Conservation (phyloP, 2,329 filamentous ascomycete species). For the Beauveria sp. region DNA sequence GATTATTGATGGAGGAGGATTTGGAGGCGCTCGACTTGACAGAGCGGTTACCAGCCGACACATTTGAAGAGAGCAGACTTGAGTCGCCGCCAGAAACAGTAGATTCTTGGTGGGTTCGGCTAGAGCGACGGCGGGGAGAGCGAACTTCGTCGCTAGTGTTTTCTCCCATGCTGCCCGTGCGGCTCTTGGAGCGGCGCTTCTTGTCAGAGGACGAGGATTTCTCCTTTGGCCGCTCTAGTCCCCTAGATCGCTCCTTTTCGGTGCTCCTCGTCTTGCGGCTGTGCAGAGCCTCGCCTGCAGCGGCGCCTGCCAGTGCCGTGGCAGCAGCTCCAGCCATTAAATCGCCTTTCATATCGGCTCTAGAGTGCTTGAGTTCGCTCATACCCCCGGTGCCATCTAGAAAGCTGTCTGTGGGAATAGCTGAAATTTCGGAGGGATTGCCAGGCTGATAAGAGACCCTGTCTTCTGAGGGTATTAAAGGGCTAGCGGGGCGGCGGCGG, state of each 20-base stretch:
- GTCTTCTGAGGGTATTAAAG: slow-evolving; percentile 50
- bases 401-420: slow-evolving; percentile 57
- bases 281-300: slow-evolving; percentile 23
- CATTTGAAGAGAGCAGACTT: slow-evolving; percentile 45
- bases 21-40: slow-evolving; percentile 46
- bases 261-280: slow-evolving; percentile 36
- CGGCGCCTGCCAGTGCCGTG: slow-evolving; percentile 16
- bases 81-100: slow-evolving; percentile 46
- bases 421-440: slow-evolving; percentile 77
- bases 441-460: slow-evolving; percentile 49
- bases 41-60: slow-evolving; percentile 48
- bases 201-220: slow-evolving; percentile 41
- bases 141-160: slow-evolving; percentile 38
- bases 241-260: slow-evolving; percentile 35
- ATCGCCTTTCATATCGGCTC: slow-evolving; percentile 29
- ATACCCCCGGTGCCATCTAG: slow-evolving; percentile 49
- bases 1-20: slow-evolving; percentile 79
- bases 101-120: slow-evolving; percentile 45
- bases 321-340: slow-evolving; percentile 31
- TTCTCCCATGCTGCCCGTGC: slow-evolving; percentile 42
- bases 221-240: slow-evolving; percentile 35
- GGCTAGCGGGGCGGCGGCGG: slow-evolving; percentile 60
- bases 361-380: slow-evolving; percentile 34
- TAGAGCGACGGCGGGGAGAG: slow-evolving; percentile 43
- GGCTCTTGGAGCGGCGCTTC: slow-evolving; percentile 35